A percentile compares a stretch with the other conserved stretches of the same genome.
These are phyloP conservation scores for Naganishia sp. DNA, from an alignment of 1,284 basidiomycete species.

Conservation along the genomic window DNA sequence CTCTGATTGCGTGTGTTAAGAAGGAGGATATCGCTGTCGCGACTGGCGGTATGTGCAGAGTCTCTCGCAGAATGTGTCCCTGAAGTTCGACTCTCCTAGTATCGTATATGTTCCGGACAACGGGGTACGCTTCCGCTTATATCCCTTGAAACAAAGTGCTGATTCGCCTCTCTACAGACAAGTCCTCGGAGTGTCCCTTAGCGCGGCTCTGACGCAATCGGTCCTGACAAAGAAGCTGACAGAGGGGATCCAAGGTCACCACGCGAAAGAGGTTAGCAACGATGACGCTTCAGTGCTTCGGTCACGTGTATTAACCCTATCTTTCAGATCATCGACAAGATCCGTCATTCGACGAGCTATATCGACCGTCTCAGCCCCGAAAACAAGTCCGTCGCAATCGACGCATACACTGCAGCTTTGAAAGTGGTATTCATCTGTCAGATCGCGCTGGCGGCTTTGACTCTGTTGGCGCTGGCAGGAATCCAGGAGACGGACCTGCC, in stretches of 20 bases:
- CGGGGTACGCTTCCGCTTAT: slow-evolving; percentile 52
- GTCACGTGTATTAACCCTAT: not conserved
- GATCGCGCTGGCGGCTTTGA: slow-evolving; percentile 53
- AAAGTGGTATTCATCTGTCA: slow-evolving; percentile 82
- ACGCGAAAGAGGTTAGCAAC: slow-evolving; percentile 65
- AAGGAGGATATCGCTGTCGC: slow-evolving; percentile 82
- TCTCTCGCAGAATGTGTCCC: not conserved
- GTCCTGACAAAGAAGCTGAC: slow-evolving; percentile 69
- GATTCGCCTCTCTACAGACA: slow-evolving; percentile 58
- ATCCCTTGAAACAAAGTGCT: not conserved
- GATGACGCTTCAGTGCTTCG: slow-evolving; percentile 6
- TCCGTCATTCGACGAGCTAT: slow-evolving; percentile 76
- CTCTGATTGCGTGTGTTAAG: slow-evolving; percentile 76
- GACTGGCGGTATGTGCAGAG: slow-evolving; percentile 69
- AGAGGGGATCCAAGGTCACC: slow-evolving; percentile 70
- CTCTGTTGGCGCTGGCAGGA: slow-evolving; percentile 41
- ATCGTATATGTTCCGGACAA: slow-evolving; percentile 84
- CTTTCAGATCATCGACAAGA: slow-evolving; percentile 54
- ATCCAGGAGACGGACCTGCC: slow-evolving; percentile 41
- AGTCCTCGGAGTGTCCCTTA: slow-evolving; percentile 81
- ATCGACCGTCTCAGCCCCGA: slow-evolving; percentile 70
- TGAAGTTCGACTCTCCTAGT: slow-evolving; percentile 57
- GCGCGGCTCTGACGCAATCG: slow-evolving; percentile 75
- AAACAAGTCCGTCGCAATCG: slow-evolving; percentile 68
- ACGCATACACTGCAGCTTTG: slow-evolving; percentile 79